Conservation (phyloP, 768 basidiomycete species). For the Phlebiopsis flavidoalba region DNA sequence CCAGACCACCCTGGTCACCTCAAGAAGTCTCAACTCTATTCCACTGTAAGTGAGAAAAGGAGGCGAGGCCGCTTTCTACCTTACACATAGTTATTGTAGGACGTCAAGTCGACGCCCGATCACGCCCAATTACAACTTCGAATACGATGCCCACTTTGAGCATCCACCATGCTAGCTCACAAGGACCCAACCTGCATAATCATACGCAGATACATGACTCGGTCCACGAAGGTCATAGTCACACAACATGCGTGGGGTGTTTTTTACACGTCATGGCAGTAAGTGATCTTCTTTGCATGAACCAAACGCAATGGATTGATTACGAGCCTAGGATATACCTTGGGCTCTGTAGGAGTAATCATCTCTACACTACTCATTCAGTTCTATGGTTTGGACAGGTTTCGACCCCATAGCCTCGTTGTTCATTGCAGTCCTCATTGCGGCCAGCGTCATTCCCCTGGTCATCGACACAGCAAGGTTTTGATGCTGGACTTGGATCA, state of each 20-base stretch:
- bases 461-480: constrained; percentile 87
- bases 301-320: background rate
- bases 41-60: background rate
- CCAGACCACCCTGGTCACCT: background rate
- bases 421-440: constrained; percentile 93
- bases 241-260: constrained; percentile 99
- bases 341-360: constrained; percentile 97
- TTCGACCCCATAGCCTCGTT: constrained; percentile 98
- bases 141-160: constrained; percentile 46
- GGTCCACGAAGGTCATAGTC: constrained; percentile 80
- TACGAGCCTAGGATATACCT: constrained; percentile 67
- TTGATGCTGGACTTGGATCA: constrained; percentile 83
- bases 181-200: constrained; percentile 41
- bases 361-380: constrained; percentile 94
- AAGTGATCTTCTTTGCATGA: constrained; percentile 21
- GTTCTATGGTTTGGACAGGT: constrained; percentile 95
- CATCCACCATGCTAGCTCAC: constrained; percentile 36
- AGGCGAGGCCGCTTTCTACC: background rate
- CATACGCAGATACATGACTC: constrained; percentile 43
- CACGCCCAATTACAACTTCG: constrained; percentile 60
- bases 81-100: constrained; percentile 13
- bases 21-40: background rate
- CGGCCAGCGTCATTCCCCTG: constrained; percentile 91
- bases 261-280: constrained; percentile 96
- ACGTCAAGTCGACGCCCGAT: constrained; percentile 48